Evolutionary conservation across 495 filamentous ascomycete species (phyloP), one percentile per base, ranked within the genome.

Genomic region (Pyrenula massariospora): DNA sequence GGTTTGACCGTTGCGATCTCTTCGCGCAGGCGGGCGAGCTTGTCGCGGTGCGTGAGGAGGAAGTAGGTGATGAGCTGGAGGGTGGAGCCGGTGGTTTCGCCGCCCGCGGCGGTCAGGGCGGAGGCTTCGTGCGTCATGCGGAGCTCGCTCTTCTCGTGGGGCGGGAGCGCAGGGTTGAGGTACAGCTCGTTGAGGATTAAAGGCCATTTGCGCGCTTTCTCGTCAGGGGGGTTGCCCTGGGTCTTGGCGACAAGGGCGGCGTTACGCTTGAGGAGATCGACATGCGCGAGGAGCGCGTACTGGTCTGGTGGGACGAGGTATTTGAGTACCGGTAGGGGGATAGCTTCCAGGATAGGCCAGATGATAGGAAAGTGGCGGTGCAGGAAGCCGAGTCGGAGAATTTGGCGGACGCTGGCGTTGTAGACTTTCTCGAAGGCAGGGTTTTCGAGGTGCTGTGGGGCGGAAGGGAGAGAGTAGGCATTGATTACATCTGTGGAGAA

Each of bases 401-500:
- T 21, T 49, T 52, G 19, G 11, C 56, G 48, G 12, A 55, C 54
- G 11, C 54, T 60, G 23, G 10, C 11, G 20, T 52, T 52, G 50
- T 52, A 52, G 8, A 21, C 50, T 24, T 20, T 24, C 20, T 20
- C 50, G 22, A 52, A 52, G 19, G n/a, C 22, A 8, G n/a, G 19
- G 20, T 52, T 10, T 52, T 52, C 50, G 8, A 52, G 50, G 19
- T 21, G 50, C 8, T 8, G n/a, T 10, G 22, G 50, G 8, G 50
- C 19, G 22, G 8, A 5, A 24, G 50, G 50, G 10, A 52, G 19
- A 20, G 22, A 8, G 19, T 52, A 52, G 8, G 10, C 8, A 20
- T 20, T 52, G 19, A 52, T 24, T 20, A 52, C 50, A 52, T 52
- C 76, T 10, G 66, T 67, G 0, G 73, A 71, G 12, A 78, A 59